phyloP scores from a whole-genome alignment of 2,329 filamentous ascomycete species.

The Colletotrichum karsti region DNA sequence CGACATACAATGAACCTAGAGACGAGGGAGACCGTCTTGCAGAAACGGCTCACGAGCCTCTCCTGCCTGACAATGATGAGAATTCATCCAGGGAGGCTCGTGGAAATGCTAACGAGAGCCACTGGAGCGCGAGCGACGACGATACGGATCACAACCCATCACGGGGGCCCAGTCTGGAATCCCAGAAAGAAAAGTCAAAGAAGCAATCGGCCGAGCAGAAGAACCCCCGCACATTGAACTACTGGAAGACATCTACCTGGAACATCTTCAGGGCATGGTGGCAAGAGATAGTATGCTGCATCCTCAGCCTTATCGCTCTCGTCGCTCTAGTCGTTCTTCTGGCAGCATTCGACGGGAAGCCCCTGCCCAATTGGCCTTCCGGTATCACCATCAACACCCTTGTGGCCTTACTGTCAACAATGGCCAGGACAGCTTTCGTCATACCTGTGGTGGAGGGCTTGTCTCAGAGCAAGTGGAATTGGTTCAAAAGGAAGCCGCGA shows the following conservation, averaged over 20 bases:
- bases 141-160: no score
- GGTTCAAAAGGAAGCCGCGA: conserved; percentile 27
- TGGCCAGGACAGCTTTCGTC: conserved; percentile 32
- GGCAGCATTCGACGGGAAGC: conserved; percentile 22
- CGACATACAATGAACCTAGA: no score
- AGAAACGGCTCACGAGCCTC: no score
- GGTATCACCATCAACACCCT: conserved; percentile 38
- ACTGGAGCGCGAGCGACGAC: no score
- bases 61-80: no score
- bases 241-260: background rate
- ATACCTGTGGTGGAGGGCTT: conserved; percentile 35
- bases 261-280: background rate
- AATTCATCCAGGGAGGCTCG: no score
- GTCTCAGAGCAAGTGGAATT: conserved; percentile 35
- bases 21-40: no score
- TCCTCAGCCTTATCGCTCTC: background rate
- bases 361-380: conserved; percentile 30
- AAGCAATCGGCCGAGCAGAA: no score
- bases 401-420: conserved; percentile 34
- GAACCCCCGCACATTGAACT: no score
- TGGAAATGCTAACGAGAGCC: no score
- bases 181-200: no score
- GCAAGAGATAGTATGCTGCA: background rate
- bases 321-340: background rate
- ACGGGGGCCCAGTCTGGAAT: no score